These are phyloP conservation scores for Fusarium aywerte DNA, from an alignment of 2,329 filamentous ascomycete species.

Conservation along the genomic window DNA sequence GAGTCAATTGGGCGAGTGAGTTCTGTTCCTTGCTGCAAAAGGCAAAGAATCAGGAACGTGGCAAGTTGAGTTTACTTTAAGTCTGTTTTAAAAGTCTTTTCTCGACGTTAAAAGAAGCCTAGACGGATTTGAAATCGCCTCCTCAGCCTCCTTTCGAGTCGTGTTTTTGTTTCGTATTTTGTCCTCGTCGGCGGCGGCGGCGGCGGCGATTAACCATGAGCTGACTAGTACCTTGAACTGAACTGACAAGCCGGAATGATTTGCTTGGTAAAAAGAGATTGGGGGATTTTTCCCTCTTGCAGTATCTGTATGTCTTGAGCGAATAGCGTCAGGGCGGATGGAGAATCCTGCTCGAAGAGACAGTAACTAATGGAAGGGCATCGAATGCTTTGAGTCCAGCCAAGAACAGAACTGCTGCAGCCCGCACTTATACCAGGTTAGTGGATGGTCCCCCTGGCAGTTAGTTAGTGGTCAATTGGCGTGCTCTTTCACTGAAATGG, in stretches of 20 bases:
- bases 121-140: conserved; percentile 33
- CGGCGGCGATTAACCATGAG: conserved; percentile 43
- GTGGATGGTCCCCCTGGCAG: conserved; percentile 27
- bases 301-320: conserved; percentile 6
- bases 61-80: conserved; percentile 25
- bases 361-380: conserved; percentile 40
- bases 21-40: conserved; percentile 26
- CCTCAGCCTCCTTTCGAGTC: conserved; percentile 34
- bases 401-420: conserved; percentile 22
- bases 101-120: conserved; percentile 11
- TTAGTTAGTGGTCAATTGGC: conserved; percentile 37
- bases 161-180: not conserved
- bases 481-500: conserved; percentile 35
- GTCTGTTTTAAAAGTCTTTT: conserved; percentile 12
- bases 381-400: conserved; percentile 38
- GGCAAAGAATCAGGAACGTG: conserved; percentile 33
- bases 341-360: conserved; percentile 30
- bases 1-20: conserved; percentile 18
- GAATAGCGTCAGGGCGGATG: conserved; percentile 36
- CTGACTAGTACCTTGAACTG: conserved; percentile 40
- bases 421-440: conserved; percentile 38
- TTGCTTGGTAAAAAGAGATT: conserved; percentile 43
- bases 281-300: conserved; percentile 6
- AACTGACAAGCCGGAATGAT: conserved; percentile 35
- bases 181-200: conserved; percentile 18